Conservation (phyloP, 2,329 filamentous ascomycete species). For the Trichoderma sp. region DNA sequence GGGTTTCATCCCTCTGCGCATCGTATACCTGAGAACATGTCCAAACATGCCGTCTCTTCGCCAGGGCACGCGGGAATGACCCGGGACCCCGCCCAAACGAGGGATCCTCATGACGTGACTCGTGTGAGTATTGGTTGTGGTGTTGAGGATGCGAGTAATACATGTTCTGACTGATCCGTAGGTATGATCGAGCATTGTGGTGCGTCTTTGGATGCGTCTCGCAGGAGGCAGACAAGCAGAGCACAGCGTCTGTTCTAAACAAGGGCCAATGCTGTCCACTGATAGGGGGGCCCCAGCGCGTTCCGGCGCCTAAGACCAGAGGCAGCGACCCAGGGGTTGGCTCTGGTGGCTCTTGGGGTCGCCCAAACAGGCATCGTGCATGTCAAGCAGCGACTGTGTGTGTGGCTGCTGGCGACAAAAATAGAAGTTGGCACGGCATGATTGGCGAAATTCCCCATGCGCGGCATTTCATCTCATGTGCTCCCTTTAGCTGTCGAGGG, state of each 20-base stretch:
- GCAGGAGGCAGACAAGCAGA: background rate
- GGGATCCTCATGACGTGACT: constrained; percentile 2
- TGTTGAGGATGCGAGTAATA: background rate
- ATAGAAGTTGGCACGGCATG: constrained; percentile 19
- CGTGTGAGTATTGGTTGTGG: background rate
- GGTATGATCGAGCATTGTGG: too few relatives aligned
- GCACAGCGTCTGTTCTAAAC: background rate
- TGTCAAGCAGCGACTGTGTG: constrained; percentile 1
- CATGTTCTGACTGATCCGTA: too few relatives aligned
- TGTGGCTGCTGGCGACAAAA: constrained; percentile 24
- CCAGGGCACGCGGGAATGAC: constrained; percentile 12
- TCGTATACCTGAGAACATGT: constrained; percentile 25
- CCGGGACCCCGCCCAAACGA: constrained; percentile 11
- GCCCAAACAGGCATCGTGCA: constrained; percentile 27
- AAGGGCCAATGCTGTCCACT: constrained; percentile 1
- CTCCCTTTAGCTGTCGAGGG: background rate
- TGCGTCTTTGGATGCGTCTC: background rate
- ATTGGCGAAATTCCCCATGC: constrained; percentile 17
- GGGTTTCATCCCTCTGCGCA: constrained; percentile 23
- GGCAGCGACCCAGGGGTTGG: constrained; percentile 19
- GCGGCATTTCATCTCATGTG: constrained; percentile 24
- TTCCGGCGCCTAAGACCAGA: constrained; percentile 21
- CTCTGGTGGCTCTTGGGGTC: constrained; percentile 21
- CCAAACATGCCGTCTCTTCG: constrained; percentile 12
- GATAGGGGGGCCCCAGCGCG: constrained; percentile 9